These are phyloP conservation scores for Neltuma alba DNA, from an alignment of 306 rosid species.

Conservation along the genomic window DNA sequence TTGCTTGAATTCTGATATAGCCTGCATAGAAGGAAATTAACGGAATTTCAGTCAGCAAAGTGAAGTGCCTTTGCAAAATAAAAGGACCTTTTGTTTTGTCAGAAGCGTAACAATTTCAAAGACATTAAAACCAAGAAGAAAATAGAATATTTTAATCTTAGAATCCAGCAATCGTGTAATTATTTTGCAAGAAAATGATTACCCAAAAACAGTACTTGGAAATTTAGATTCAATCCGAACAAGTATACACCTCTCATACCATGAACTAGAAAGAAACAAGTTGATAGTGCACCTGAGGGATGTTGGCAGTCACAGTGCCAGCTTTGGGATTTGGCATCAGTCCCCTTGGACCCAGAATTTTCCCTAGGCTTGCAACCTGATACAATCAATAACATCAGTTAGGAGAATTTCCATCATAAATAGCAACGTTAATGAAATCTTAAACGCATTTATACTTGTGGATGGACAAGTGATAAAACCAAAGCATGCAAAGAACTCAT, in stretches of 20 bases:
- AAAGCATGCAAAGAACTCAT: background rate
- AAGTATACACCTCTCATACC: background rate
- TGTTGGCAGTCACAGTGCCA: conserved; percentile 94
- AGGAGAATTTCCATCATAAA: conserved; percentile 29
- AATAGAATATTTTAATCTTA: background rate
- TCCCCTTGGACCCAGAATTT: conserved; percentile 98
- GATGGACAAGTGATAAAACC: background rate
- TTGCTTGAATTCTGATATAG: conserved; percentile 95
- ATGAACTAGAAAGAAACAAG: conserved; percentile 15
- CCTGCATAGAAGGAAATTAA: conserved; percentile 52
- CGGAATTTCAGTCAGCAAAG: background rate
- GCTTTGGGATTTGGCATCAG: conserved; percentile 99
- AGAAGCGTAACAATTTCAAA: background rate
- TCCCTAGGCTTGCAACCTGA: conserved; percentile 97
- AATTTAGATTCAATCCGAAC: background rate
- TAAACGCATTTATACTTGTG: background rate
- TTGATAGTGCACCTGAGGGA: conserved; percentile 73
- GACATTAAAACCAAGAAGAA: background rate
- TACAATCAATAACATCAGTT: conserved; percentile 35
- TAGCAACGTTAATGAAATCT: background rate
- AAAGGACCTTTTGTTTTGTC: background rate
- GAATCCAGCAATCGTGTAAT: background rate
- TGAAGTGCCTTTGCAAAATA: background rate
- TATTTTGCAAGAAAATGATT: conserved; percentile 21
- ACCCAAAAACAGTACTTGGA: background rate